Base-by-base conservation (phyloP, 2,329 filamentous ascomycete genomes). In the Hypoxylon sp. region DNA sequence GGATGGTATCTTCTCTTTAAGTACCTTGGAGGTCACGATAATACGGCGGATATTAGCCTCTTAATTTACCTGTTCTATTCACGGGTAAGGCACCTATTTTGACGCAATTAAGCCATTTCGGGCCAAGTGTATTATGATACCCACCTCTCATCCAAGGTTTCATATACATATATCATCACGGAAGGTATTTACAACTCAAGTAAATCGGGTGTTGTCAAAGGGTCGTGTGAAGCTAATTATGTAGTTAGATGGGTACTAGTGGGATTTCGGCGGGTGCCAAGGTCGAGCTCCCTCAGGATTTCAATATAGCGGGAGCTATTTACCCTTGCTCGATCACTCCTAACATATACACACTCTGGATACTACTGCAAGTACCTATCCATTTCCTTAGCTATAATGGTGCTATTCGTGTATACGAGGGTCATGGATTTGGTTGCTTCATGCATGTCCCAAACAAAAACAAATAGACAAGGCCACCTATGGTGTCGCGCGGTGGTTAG, bases 381-480 rank as follows among this genome's bases (percentile, higher is more conserved):
- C 51, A 63, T 11, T 13, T 23, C n/a, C 21, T 11, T 13, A 28
- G 43, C 38, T 25, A 30, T 6, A 30, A 6, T 30, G 9, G 28
- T 30, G 28, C 6, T 51, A 56, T 50, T 61, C 45, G 34, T 23
- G n/a, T 41, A 34, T 53, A 45, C 25, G 52, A 51, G 36, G 30
- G 34, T n/a, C 17, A 52, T 60, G 57, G 56, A 51, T 38, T 49
- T 41, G 41, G 46, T 53, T 36, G 56, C 66, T 43, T 62, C 65
- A 65, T 65, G 58, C 65, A 62, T 28, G 65, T 65, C 36, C 50
- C 17, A 52, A 56, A 48, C 17, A 19, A 38, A 38, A 49, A 25
- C 43, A 56, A 56, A 58, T 60, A 36, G 51, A 52, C 58, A 68
- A 68, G 66, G 66, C 62, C 53, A 63, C 62, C 62, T 68, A 65